These are phyloP conservation scores for Suhomyces faveliae DNA, from an alignment of 805 yeast genomes.

Conservation along the genomic window DNA sequence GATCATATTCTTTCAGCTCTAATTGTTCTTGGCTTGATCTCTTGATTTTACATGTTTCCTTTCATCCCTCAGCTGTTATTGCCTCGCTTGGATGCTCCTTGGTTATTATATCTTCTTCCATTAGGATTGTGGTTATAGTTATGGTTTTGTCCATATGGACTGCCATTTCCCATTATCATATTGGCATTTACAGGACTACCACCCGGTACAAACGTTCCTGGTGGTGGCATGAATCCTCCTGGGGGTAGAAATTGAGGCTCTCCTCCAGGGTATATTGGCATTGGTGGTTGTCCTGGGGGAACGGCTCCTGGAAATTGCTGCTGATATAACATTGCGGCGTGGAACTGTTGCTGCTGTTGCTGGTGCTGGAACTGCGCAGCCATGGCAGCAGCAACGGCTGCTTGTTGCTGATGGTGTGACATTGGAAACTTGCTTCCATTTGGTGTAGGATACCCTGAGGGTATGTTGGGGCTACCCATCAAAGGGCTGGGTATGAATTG, in stretches of 20 bases:
- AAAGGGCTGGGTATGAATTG: conserved; percentile 35
- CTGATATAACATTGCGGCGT: conserved; percentile 40
- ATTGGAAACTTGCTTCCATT: conserved; percentile 23
- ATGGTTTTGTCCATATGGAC: conserved; percentile 8
- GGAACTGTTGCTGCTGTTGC: conserved; percentile 34
- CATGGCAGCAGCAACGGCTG: conserved; percentile 26
- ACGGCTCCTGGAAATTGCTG: conserved; percentile 31
- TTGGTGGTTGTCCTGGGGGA: conserved; percentile 35
- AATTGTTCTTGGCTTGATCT: no score
- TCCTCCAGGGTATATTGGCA: conserved; percentile 33
- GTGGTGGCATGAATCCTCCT: conserved; percentile 36
- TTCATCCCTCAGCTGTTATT: conserved; percentile 8
- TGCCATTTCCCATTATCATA: conserved; percentile 18
- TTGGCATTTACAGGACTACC: conserved; percentile 31
- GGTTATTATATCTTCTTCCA: conserved; percentile 12
- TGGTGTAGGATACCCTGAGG: conserved; percentile 16
- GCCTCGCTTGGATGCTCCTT: conserved; percentile 10
- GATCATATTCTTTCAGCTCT: no score
- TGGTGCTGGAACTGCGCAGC: conserved; percentile 29
- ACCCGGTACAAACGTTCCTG: conserved; percentile 25
- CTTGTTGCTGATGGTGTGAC: conserved; percentile 30
- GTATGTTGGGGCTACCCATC: conserved; percentile 21
- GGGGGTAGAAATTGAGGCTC: conserved; percentile 35
- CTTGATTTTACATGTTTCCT: neutral
- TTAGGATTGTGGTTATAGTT: conserved; percentile 9